Conservation (phyloP, 1,284 basidiomycete species). For the Ceratobasidium sp. region DNA sequence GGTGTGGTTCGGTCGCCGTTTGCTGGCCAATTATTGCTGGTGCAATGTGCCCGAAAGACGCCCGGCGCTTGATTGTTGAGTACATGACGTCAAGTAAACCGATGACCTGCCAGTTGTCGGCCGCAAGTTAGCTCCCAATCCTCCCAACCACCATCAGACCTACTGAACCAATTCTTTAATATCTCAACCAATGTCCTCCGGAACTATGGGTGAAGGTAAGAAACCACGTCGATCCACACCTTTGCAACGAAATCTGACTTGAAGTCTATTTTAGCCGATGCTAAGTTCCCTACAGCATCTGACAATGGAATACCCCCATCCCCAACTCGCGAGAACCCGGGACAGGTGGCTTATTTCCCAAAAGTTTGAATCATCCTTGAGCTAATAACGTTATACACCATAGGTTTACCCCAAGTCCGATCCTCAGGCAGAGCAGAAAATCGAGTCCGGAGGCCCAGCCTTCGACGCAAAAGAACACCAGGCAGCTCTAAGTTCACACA, state of each 20-base stretch:
- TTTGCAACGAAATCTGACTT: not conserved
- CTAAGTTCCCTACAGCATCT: slow-evolving; percentile 28
- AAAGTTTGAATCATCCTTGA: too few relatives aligned
- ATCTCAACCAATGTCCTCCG: slow-evolving; percentile 13
- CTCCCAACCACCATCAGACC: not conserved
- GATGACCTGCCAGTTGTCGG: not conserved
- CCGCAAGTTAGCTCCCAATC: not conserved
- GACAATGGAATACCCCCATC: slow-evolving; percentile 23
- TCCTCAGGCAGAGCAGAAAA: slow-evolving; percentile 22
- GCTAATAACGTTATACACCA: not conserved
- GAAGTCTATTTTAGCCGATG: slow-evolving; percentile 11
- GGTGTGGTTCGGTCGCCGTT: too few relatives aligned
- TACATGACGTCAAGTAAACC: not conserved
- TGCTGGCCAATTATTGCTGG: too few relatives aligned
- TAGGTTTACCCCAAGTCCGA: slow-evolving; percentile 34
- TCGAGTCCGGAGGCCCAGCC: not conserved
- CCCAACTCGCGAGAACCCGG: slow-evolving; percentile 28
- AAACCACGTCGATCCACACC: not conserved
- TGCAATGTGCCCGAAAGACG: not conserved
- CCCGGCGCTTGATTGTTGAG: not conserved
- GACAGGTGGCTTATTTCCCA: not conserved
- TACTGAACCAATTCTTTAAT: not conserved
- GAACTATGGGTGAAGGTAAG: slow-evolving; percentile 16
- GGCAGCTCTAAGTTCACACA: slow-evolving; percentile 11
- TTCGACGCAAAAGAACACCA: slow-evolving; percentile 12